A percentile compares a stretch with the other conserved stretches of the same genome.
These are phyloP conservation scores for Melastoma malabathricum DNA, from an alignment of 345 rosid species.

Conservation along the genomic window DNA sequence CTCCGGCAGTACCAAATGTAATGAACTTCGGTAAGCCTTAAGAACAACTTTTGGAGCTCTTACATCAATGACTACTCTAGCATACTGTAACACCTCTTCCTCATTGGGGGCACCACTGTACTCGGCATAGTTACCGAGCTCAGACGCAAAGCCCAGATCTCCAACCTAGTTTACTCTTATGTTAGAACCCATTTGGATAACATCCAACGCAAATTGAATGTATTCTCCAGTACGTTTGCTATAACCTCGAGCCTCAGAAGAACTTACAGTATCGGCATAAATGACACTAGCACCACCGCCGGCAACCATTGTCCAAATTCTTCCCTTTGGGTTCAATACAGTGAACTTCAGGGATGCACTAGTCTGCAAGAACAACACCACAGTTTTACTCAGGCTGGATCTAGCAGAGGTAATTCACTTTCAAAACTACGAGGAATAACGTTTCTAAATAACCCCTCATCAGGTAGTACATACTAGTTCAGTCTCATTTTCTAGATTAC, in stretches of 20 bases:
- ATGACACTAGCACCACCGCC: slow-evolving; percentile 99
- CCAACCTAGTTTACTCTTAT: slow-evolving; percentile 45
- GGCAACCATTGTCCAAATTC: slow-evolving; percentile 96
- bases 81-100: slow-evolving; percentile 92
- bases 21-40: too few species aligned
- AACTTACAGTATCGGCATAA: slow-evolving; percentile 75
- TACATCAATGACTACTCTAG: slow-evolving; percentile 96
- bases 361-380: slow-evolving; percentile 35
- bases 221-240: too few species aligned
- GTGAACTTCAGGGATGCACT: slow-evolving; percentile 96
- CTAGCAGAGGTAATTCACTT: too few species aligned
- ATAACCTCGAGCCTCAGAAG: neutral
- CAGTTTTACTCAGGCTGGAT: neutral
- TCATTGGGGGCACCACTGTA: slow-evolving; percentile 98
- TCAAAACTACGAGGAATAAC: too few species aligned
- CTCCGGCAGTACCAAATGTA: too few species aligned
- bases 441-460: too few species aligned
- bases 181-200: slow-evolving; percentile 1
- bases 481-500: neutral
- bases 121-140: slow-evolving; percentile 91
- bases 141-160: slow-evolving; percentile 82
- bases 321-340: slow-evolving; percentile 79
- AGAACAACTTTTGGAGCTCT: neutral
- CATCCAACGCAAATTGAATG: neutral
- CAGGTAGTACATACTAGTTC: too few species aligned